Base-by-base conservation (phyloP, 2,329 filamentous ascomycete genomes). In the Scedosporium boydii region DNA sequence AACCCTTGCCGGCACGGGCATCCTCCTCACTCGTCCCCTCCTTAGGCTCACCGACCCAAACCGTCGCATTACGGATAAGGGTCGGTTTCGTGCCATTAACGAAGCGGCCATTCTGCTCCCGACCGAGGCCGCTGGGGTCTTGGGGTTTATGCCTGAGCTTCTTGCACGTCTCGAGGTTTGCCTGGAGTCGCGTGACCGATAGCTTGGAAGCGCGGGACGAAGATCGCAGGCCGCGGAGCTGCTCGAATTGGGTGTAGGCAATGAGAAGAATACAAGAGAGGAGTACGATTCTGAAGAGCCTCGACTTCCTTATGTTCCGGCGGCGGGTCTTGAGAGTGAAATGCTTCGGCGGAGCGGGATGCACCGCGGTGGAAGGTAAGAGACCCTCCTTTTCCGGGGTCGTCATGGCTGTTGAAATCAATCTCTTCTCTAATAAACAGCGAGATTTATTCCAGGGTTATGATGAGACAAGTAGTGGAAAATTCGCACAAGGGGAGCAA, bases 21-120 rank as follows among this genome's bases (percentile, higher is more conserved):
- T 85, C 83, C 56, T 81, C 79, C 5, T 75, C 70, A 6, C 77
- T 80, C 1, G 79, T 81, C 9, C 83, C 83, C 41, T 77, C 63
- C 0, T 68, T 70, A 0, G 87, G 82, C 72, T 88, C 86, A 41
- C 86, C 87, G 3, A 83, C 76, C 87, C 86, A 89, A 21, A 89
- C 78, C 1, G 82, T 85, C 4, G 86, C 86, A 69, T 89, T 89
- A 64, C 79, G 82, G 66, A 89, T 87, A 48, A 89, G 77, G 0
- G 84, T 84, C 0, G 86, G 80, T 65, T 79, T 80, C 61, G 81
- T 78, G 60, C 84, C 83, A 3, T 83, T 77, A 53, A 87, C 71
- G 68, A 82, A 86, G 58, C 87, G 80, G 21, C 83, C 84, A 69
- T 86, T 89, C 66, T 77, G 77, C 38, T 82, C 77, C 21, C 87